Conservation (phyloP, 805 yeast species). For the Blastobotrys americana region DNA sequence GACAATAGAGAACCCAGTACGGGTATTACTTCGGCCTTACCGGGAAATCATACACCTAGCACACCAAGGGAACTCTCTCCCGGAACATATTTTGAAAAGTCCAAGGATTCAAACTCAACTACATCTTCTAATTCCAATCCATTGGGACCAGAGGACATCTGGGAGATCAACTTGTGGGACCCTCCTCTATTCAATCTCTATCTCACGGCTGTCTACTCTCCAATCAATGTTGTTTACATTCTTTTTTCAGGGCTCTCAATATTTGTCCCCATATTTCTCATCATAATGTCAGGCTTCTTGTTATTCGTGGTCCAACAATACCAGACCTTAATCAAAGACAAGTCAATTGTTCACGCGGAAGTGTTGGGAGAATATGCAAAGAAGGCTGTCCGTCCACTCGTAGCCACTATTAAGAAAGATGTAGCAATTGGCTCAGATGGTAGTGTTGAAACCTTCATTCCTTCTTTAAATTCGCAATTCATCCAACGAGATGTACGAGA, state of each 20-base stretch:
- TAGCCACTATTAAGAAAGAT: slow-evolving; percentile 47
- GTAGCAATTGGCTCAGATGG: slow-evolving; percentile 41
- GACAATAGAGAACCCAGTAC: background rate
- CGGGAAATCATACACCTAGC: too few relatives aligned
- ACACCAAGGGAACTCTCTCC: too few relatives aligned
- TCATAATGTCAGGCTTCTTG: slow-evolving; percentile 29
- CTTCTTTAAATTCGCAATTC: slow-evolving; percentile 21
- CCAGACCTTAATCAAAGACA: slow-evolving; percentile 46
- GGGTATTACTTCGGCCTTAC: too few relatives aligned
- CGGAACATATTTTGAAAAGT: too few relatives aligned
- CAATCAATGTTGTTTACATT: slow-evolving; percentile 44
- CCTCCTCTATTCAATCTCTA: slow-evolving; percentile 53
- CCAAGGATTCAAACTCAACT: too few relatives aligned
- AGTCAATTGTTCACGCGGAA: slow-evolving; percentile 52
- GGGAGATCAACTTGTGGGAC: slow-evolving; percentile 59
- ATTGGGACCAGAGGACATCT: slow-evolving; percentile 28
- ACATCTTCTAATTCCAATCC: too few relatives aligned
- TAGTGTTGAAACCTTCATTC: slow-evolving; percentile 21
- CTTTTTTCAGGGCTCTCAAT: slow-evolving; percentile 32
- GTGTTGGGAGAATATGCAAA: slow-evolving; percentile 54
- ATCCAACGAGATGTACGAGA: slow-evolving; percentile 19
- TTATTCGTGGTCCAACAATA: slow-evolving; percentile 39
- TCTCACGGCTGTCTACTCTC: slow-evolving; percentile 51
- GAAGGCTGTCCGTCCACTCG: slow-evolving; percentile 55
- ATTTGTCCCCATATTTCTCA: slow-evolving; percentile 26